Evolutionary conservation across 371 early-diverging fungal genomes (phyloP).

Genomic region (Mortierella sp.): DNA sequence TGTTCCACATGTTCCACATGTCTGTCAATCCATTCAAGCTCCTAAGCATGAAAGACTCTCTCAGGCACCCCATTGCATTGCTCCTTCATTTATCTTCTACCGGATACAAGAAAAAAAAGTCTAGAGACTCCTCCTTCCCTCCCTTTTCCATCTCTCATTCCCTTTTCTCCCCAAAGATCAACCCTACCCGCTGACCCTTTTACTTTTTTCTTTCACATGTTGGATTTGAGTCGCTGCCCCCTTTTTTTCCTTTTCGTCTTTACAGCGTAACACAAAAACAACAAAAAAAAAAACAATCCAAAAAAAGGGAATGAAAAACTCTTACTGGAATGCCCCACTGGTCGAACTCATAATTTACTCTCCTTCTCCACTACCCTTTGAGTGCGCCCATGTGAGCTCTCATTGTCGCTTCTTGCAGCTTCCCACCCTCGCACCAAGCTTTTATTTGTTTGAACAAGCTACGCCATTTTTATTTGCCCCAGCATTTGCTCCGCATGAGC

Average conservation of each 20-base stretch:
- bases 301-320: not conserved
- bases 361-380: not conserved
- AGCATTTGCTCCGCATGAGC: not conserved
- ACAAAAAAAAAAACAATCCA: not conserved
- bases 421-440: not conserved
- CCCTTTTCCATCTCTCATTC: not conserved
- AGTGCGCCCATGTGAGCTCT: conserved; percentile 2
- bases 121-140: not conserved
- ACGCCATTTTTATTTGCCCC: not conserved
- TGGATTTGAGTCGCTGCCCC: not conserved
- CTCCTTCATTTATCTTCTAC: too few relatives aligned
- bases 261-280: not conserved
- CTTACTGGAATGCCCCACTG: not conserved
- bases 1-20: not conserved
- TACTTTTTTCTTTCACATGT: not conserved
- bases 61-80: not conserved
- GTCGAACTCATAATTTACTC: not conserved
- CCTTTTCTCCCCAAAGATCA: not conserved
- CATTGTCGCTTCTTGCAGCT: not conserved
- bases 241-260: too few relatives aligned
- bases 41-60: not conserved
- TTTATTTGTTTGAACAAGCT: not conserved
- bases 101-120: not conserved
- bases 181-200: not conserved
- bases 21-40: not conserved